Percentiles rank a stretch among this genome's conserved stretches.
Conservation (phyloP, 140 eudicot species). For the Stevia rebaudiana region DNA sequence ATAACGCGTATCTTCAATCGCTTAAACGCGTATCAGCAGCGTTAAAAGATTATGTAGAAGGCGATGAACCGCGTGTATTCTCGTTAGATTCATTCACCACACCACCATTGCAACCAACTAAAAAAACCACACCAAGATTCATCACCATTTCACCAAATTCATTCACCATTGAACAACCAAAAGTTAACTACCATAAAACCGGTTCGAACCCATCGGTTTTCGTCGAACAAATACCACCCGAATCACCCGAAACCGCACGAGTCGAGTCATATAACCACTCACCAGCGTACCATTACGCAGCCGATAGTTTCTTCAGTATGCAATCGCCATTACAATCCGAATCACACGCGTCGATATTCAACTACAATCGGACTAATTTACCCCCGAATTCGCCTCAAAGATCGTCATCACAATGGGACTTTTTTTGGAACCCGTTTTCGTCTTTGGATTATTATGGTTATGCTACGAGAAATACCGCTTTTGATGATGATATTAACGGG, state of each 20-base stretch:
- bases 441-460: constrained; percentile 85
- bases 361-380: constrained; percentile 44
- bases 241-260: constrained; percentile 61
- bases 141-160: constrained; percentile 77
- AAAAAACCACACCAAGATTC: constrained; percentile 57
- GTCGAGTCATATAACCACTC: constrained; percentile 56
- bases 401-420: constrained; percentile 85
- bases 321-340: constrained; percentile 42
- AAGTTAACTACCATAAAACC: constrained; percentile 48
- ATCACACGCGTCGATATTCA: constrained; percentile 41
- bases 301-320: constrained; percentile 67
- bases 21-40: constrained; percentile 85
- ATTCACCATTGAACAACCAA: constrained; percentile 50
- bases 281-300: constrained; percentile 58
- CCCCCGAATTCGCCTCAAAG: constrained; percentile 78
- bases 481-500: constrained; percentile 70
- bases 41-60: constrained; percentile 75
- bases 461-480: constrained; percentile 39
- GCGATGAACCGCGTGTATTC: constrained; percentile 80
- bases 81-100: constrained; percentile 51
- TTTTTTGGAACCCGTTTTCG: constrained; percentile 92
- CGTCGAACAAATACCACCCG: constrained; percentile 78
- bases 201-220: constrained; percentile 64
- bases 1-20: constrained; percentile 68
- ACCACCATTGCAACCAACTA: constrained; percentile 46